Evolutionary conservation across 2,329 filamentous ascomycete species (phyloP).

Genomic region (Didymella exigua): DNA sequence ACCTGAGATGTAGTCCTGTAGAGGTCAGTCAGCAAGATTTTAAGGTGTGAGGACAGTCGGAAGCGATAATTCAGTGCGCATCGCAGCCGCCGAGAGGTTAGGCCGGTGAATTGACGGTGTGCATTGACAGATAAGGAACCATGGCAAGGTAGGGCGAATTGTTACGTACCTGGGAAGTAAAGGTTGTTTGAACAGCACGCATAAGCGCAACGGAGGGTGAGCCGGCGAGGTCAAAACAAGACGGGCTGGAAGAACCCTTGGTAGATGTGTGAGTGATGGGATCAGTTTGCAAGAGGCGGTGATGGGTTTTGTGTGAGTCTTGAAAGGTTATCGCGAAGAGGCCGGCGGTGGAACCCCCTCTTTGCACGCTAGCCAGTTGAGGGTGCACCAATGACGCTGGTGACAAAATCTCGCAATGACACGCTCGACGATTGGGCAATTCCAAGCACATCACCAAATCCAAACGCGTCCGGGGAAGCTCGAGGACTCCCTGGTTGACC

Average conservation of each 20-base stretch:
- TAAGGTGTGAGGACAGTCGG: conserved; percentile 11
- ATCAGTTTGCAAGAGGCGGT: conserved; percentile 4
- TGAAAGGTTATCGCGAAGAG: conserved; percentile 21
- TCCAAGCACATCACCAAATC: conserved; percentile 7
- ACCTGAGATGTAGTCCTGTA: conserved; percentile 69
- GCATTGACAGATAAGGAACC: conserved; percentile 39
- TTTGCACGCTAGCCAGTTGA: not conserved
- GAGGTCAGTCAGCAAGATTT: conserved; percentile 44
- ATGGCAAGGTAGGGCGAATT: conserved; percentile 3
- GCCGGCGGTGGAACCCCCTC: conserved; percentile 15
- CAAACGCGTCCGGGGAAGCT: conserved; percentile 16
- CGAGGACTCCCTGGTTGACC: conserved; percentile 10
- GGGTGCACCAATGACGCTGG: conserved; percentile 20
- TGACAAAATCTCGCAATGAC: conserved; percentile 20
- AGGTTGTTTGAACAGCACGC: conserved; percentile 58
- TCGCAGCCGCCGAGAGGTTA: conserved; percentile 12
- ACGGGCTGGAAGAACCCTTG: conserved; percentile 33
- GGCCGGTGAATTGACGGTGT: conserved; percentile 38
- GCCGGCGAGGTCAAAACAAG: conserved; percentile 34
- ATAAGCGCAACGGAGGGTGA: conserved; percentile 48
- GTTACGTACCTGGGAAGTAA: conserved; percentile 59
- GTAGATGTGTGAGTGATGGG: conserved; percentile 19
- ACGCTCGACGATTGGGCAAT: conserved; percentile 24
- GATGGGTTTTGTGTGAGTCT: conserved; percentile 25
- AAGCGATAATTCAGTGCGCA: conserved; percentile 13